Base-by-base conservation (phyloP, 305 asterid genomes). In the Withania somnifera region DNA sequence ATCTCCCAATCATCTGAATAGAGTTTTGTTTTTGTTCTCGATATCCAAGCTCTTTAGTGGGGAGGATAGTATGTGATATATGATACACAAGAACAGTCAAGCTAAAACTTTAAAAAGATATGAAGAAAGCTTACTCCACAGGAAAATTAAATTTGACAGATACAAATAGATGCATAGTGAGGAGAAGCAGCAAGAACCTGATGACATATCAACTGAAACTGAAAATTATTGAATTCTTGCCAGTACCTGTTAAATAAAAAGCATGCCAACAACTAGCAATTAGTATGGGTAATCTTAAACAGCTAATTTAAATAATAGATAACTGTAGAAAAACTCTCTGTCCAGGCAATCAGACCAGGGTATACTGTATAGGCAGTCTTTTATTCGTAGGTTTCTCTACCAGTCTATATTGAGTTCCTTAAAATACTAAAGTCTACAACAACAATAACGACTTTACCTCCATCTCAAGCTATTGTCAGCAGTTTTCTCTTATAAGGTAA, bases 211-310 rank as follows among this genome's bases (percentile, higher is more conserved):
- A 94, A 86, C 84, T 94, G 98, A 88, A 90, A 94, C 95, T 93
- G 97, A 88, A 91, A 94, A 81, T 94, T 92, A 80, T 97, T 97
- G 86, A 92, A 94, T 87, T 97, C 98, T 58, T 85, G 95, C 99
- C 99, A 97, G 84, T 97, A 97, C 85, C 99, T 97, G 91, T 83
- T 83, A 78, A 84, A 30, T 82, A 36, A 77, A 77, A 42, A 67
- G 71, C 24, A 45, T 40, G 28, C 64, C 11, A 20, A 50, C 45
- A 17, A 64, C 60, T 36, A 56, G 56, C 20, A 45, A 17, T 22
- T 45, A 71, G 24, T 45, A 71, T 28, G 40, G 56, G 6, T 15
- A 75, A 75, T 75, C 58, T 50, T 61, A 75, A 50, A 75, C 45
- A 17, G 36, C 42, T 50, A 50, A 45, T 26, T 28, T 15, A 47